A percentile compares a stretch with the other conserved stretches of the same genome.
Conservation (phyloP, 495 filamentous ascomycete species). For the Hypoxylon rickii region DNA sequence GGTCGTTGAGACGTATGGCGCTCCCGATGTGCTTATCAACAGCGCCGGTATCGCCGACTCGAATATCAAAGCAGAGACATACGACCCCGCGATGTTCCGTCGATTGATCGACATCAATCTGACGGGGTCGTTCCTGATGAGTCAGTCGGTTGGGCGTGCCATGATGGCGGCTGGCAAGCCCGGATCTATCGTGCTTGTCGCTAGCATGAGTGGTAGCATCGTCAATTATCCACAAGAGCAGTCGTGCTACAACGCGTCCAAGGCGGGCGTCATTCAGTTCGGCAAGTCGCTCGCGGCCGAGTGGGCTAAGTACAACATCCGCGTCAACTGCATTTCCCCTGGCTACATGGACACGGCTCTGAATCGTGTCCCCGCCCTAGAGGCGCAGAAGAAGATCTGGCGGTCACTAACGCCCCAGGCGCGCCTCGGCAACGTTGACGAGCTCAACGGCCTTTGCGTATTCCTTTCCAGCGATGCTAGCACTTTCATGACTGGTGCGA, state of each 20-base stretch:
- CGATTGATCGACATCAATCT: slow-evolving; percentile 78
- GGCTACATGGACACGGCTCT: slow-evolving; percentile 82
- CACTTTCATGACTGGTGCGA: slow-evolving; percentile 77
- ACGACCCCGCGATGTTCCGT: slow-evolving; percentile 68
- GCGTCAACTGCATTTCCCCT: slow-evolving; percentile 78
- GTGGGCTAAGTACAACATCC: slow-evolving; percentile 75
- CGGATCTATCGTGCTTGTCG: slow-evolving; percentile 73
- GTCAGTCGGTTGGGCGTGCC: slow-evolving; percentile 64
- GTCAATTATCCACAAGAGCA: slow-evolving; percentile 83
- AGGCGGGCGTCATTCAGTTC: slow-evolving; percentile 77
- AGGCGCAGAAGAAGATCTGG: slow-evolving; percentile 82
- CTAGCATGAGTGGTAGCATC: slow-evolving; percentile 77
- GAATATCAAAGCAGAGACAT: slow-evolving; percentile 59
- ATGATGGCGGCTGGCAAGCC: slow-evolving; percentile 69
- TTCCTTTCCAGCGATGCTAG: slow-evolving; percentile 76
- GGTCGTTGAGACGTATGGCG: slow-evolving; percentile 63
- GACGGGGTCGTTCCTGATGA: slow-evolving; percentile 70
- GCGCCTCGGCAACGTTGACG: slow-evolving; percentile 72
- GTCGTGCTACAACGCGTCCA: slow-evolving; percentile 78
- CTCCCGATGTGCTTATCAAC: slow-evolving; percentile 76
- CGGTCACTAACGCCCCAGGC: slow-evolving; percentile 71
- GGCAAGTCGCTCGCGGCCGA: slow-evolving; percentile 79
- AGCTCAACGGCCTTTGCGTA: slow-evolving; percentile 78
- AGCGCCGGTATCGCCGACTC: slow-evolving; percentile 82
- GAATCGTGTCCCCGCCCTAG: slow-evolving; percentile 72